Evolutionary conservation across 1,139 yeast species (phyloP).

Genomic region (Yamadazyma jaroonii): DNA sequence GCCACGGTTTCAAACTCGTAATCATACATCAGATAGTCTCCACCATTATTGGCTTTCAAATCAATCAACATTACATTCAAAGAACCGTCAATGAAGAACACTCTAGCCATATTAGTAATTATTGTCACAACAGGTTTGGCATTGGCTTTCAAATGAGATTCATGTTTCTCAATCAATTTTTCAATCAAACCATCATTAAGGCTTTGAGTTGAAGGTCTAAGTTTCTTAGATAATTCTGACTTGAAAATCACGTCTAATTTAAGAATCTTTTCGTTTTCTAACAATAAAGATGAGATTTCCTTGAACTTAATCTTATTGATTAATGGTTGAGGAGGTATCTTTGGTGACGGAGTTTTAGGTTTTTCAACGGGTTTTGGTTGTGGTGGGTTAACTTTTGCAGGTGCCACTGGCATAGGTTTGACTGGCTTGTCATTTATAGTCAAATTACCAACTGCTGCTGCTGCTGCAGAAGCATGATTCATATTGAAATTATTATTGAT

Average conservation of each 20-base stretch:
- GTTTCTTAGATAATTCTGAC: constrained; percentile 31
- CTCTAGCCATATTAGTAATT: constrained; percentile 46
- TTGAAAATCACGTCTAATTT: constrained; percentile 41
- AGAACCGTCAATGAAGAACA: constrained; percentile 37
- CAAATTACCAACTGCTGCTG: constrained; percentile 12
- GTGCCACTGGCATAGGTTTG: constrained; percentile 7
- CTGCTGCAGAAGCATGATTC: constrained; percentile 12
- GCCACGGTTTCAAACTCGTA: constrained; percentile 56
- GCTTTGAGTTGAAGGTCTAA: constrained; percentile 20
- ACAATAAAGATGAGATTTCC: constrained; percentile 34
- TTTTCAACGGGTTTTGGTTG: constrained; percentile 1
- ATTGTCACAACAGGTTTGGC: constrained; percentile 44
- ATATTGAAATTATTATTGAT: neutral
- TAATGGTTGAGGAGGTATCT: constrained; percentile 1
- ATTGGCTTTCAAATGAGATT: constrained; percentile 29
- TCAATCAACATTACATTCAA: constrained; percentile 43
- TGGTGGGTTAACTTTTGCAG: neutral
- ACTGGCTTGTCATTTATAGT: constrained; percentile 7
- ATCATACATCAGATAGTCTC: constrained; percentile 74
- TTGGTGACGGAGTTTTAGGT: constrained; percentile 10
- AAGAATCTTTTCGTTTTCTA: constrained; percentile 38
- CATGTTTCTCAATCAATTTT: constrained; percentile 39
- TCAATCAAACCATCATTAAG: constrained; percentile 39
- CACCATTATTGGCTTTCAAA: constrained; percentile 49
- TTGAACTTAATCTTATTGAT: constrained; percentile 22